Evolutionary conservation across 805 yeast species (phyloP).

Genomic region (Geotrichum ghanense): DNA sequence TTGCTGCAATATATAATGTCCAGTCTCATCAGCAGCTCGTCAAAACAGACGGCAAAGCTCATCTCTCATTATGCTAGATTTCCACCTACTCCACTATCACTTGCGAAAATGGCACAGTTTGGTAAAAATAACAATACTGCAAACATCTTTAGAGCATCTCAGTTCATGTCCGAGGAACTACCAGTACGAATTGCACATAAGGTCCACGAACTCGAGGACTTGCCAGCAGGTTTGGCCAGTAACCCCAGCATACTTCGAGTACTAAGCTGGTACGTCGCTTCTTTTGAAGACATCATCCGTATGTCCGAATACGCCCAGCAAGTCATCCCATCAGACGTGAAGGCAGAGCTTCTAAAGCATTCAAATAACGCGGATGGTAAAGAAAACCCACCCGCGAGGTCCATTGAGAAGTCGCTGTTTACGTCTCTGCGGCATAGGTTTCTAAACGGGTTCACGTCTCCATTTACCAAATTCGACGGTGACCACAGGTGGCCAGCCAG

Average conservation of each 20-base stretch:
- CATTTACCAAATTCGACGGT: conserved; percentile 5
- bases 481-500: conserved; percentile 50
- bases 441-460: conserved; percentile 3
- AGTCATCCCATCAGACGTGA: conserved; percentile 2
- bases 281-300: conserved; percentile 64
- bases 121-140: conserved; percentile 75
- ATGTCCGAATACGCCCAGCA: conserved; percentile 27
- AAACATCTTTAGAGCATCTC: conserved; percentile 68
- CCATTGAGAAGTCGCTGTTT: not conserved
- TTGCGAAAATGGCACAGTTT: conserved; percentile 85
- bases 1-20: too few species aligned
- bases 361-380: conserved; percentile 32
- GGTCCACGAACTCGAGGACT: conserved; percentile 69
- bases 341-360: not conserved
- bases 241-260: conserved; percentile 71
- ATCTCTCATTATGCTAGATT: conserved; percentile 56
- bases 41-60: conserved; percentile 28
- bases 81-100: conserved; percentile 74
- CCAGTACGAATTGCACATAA: conserved; percentile 81
- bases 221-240: conserved; percentile 63
- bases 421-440: not conserved
- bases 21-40: not conserved
- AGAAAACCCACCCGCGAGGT: conserved; percentile 22
- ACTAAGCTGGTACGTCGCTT: conserved; percentile 82
- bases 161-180: conserved; percentile 73